Evolutionary conservation across 1,284 basidiomycete species (phyloP).

Genomic region (Fomitopsis pinicola): DNA sequence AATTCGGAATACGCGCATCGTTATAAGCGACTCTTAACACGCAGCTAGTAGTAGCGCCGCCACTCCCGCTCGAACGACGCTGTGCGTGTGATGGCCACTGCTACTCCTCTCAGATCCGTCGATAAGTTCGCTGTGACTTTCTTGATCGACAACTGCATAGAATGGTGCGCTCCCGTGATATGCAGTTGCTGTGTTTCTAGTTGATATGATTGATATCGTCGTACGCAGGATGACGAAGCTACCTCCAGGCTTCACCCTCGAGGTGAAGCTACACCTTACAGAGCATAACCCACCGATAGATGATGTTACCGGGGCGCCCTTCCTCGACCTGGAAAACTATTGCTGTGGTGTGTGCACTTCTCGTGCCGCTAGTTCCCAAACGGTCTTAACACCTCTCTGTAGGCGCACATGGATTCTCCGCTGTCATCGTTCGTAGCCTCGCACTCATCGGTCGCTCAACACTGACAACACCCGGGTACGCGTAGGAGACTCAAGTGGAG

Average conservation of each 20-base stretch:
- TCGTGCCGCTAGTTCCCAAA: neutral
- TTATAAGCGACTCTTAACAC: too few relatives aligned
- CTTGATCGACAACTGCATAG: constrained; percentile 73
- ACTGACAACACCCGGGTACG: neutral
- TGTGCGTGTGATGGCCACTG: neutral
- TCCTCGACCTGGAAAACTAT: constrained; percentile 70
- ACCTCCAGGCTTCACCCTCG: constrained; percentile 74
- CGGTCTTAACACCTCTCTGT: neutral
- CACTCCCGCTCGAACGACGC: too few relatives aligned
- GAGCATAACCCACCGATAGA: constrained; percentile 47
- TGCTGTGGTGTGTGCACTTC: constrained; percentile 57
- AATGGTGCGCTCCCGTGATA: constrained; percentile 49
- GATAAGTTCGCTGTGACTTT: constrained; percentile 58
- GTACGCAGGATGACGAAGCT: constrained; percentile 65
- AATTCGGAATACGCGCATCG: neutral
- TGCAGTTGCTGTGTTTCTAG: neutral
- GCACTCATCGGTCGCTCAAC: neutral
- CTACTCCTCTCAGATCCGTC: constrained; percentile 28
- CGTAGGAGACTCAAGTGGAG: constrained; percentile 50
- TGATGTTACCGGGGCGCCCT: constrained; percentile 53
- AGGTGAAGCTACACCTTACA: constrained; percentile 59
- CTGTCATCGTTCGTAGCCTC: constrained; percentile 56
- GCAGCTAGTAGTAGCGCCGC: too few relatives aligned
- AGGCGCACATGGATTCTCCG: constrained; percentile 82
- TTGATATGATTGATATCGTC: neutral